These are phyloP conservation scores for Porpolomopsis calyptriformis DNA, from an alignment of 768 basidiomycete genomes.

Conservation along the genomic window DNA sequence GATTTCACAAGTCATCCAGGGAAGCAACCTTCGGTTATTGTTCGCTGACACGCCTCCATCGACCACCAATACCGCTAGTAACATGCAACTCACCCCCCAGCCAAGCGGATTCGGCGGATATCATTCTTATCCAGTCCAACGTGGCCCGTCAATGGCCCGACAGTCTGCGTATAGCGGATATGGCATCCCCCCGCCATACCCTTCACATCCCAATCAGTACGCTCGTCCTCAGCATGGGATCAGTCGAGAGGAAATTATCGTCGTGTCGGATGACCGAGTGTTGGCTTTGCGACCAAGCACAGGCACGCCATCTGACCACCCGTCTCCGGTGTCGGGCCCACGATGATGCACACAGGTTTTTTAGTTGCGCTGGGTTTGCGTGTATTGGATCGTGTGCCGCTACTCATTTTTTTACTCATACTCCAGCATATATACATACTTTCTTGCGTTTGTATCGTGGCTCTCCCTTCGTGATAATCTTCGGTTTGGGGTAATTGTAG, in stretches of 20 bases:
- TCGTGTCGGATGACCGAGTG: constrained; percentile 84
- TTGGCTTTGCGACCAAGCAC: constrained; percentile 51
- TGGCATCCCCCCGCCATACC: constrained; percentile 19
- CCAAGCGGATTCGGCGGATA: constrained; percentile 22
- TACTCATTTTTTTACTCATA: background rate
- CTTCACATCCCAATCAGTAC: constrained; percentile 33
- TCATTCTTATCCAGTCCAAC: constrained; percentile 19
- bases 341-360: constrained; percentile 29
- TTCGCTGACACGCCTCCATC: constrained; percentile 93
- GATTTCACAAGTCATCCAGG: constrained; percentile 91
- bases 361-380: constrained; percentile 12
- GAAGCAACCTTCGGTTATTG: constrained; percentile 77
- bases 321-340: constrained; percentile 35
- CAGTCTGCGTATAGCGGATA: constrained; percentile 25
- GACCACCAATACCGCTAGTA: constrained; percentile 47
- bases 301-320: constrained; percentile 23
- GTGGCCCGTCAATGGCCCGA: constrained; percentile 11
- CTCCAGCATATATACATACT: background rate
- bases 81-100: constrained; percentile 22
- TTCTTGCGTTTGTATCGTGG: background rate
- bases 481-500: too few relatives aligned
- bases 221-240: constrained; percentile 37
- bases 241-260: constrained; percentile 74
- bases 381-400: background rate
- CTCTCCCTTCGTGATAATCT: too few relatives aligned